Conservation (phyloP, 345 rosid species). For the Mercurialis annua region DNA sequence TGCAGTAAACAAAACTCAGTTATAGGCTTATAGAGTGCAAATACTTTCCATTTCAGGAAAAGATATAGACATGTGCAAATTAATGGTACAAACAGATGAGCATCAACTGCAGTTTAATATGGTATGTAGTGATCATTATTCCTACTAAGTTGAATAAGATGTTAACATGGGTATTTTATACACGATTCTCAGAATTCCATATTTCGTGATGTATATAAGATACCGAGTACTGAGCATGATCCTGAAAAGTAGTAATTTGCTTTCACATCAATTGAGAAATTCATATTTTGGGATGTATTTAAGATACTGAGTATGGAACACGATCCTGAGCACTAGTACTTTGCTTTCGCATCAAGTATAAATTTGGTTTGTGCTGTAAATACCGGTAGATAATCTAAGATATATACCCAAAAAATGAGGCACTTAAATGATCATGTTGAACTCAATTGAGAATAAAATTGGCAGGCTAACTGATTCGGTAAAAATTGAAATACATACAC, state of each 20-base stretch:
- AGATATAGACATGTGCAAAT: neutral
- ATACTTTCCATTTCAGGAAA: neutral
- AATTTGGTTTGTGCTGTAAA: too few relatives aligned
- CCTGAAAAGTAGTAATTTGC: neutral
- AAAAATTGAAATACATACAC: neutral
- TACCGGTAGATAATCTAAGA: too few relatives aligned
- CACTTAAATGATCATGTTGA: neutral
- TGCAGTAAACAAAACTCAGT: constrained; percentile 21
- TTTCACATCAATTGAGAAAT: neutral
- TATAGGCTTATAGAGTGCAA: neutral
- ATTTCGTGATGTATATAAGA: too few relatives aligned
- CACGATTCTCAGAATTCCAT: neutral
- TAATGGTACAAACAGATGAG: neutral
- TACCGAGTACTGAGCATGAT: neutral
- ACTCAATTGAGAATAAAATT: constrained; percentile 3
- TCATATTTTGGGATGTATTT: too few relatives aligned
- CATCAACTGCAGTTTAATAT: neutral
- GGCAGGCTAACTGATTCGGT: neutral
- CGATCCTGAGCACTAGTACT: neutral
- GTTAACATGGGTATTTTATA: neutral
- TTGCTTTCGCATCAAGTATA: neutral
- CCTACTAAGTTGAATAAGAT: neutral
- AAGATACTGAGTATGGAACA: neutral
- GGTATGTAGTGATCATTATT: neutral
- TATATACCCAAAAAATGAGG: neutral